Evolutionary conservation across 208 protist genomes (phyloP), one percentile per base, ranked within the genome.

Genomic region (Acanthamoeba triangularis): DNA sequence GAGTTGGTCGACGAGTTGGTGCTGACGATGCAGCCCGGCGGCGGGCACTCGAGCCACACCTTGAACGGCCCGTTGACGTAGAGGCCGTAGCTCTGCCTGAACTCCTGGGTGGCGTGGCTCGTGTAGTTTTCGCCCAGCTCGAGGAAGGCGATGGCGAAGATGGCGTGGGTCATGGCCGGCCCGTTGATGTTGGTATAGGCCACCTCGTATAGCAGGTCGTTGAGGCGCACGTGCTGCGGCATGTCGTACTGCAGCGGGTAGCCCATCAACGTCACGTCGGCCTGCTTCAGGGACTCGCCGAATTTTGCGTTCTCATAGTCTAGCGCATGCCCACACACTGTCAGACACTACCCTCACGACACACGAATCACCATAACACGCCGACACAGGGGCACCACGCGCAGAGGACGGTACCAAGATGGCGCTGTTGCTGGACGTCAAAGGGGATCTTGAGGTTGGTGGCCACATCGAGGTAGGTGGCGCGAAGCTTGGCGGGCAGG

Each of bases 191-290:
- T 88, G 18, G 80, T 88, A 49, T 88, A 88, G 52, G 80, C 80
- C 80, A 88, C 80, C 65, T 93, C 88, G 41, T 93, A 93, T 0
- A 93, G 59, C 20, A 93, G 61, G 28, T 93, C 88, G 37, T 93
- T 93, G 20, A 93, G 61, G n/a, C 52, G 88, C 25, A 93, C 88
- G 16, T 93, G 88, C 61, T 16, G 6, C 16, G 63, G 59, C 88
- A 93, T 93, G 41, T 67, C n/a, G 61, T 93, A 93, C 88, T 93
- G 88, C 37, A 93, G 65, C 23, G 88, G 88, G 69, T 93, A 93
- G 52, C 88, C 88, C 65, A 93, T 80, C 88, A 93, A 16, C n/a
- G 88, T 93, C 23, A 93, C 88, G 49, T 93, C 88, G 65, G 88
- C 88, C 88, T 93, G 88, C 65, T 93, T 93, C 33, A 93, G 65